These are phyloP conservation scores for Vitis hybrid DNA, from an alignment of 177 flowering plant species.

Conservation along the genomic window DNA sequence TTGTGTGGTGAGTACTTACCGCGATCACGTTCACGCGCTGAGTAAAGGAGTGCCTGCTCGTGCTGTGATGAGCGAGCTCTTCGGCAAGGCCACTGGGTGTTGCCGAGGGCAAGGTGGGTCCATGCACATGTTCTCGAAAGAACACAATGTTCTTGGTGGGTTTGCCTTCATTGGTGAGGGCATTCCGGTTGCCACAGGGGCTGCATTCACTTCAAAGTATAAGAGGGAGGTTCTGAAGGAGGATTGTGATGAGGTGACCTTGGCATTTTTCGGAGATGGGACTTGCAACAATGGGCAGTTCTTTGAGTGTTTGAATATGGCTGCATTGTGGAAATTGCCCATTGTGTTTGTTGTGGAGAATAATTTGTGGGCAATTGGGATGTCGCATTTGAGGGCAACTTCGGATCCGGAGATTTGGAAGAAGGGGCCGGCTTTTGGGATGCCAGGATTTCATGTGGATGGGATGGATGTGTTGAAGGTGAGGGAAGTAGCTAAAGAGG, in stretches of 20 bases:
- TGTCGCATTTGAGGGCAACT: constrained; percentile 90
- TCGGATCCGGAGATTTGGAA: constrained; percentile 94
- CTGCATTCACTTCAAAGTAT: constrained; percentile 80
- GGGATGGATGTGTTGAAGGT: constrained; percentile 99
- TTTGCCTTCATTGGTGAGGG: constrained; percentile 98
- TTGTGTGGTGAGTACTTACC: constrained; percentile 76
- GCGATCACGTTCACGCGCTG: constrained; percentile 90
- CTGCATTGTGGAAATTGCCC: constrained; percentile 86
- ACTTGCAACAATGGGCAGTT: constrained; percentile 94
- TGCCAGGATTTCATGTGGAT: constrained; percentile 97
- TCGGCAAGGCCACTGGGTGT: constrained; percentile 88
- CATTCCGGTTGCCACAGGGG: constrained; percentile 90
- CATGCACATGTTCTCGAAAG: constrained; percentile 97
- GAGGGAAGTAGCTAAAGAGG: constrained; percentile 91
- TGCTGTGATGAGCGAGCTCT: constrained; percentile 87
- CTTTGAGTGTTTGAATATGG: constrained; percentile 97
- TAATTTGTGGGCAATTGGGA: constrained; percentile 98
- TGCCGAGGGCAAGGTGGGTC: constrained; percentile 97
- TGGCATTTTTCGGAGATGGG: constrained; percentile 94
- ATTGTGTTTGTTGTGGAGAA: constrained; percentile 94
- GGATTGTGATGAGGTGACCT: constrained; percentile 69
- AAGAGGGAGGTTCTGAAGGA: constrained; percentile 72
- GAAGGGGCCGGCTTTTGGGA: constrained; percentile 94
- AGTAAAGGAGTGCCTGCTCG: constrained; percentile 91
- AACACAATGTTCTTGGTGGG: constrained; percentile 87